Conservation (phyloP, 2,329 filamentous ascomycete genomes). For the Fusarium burgessii region DNA sequence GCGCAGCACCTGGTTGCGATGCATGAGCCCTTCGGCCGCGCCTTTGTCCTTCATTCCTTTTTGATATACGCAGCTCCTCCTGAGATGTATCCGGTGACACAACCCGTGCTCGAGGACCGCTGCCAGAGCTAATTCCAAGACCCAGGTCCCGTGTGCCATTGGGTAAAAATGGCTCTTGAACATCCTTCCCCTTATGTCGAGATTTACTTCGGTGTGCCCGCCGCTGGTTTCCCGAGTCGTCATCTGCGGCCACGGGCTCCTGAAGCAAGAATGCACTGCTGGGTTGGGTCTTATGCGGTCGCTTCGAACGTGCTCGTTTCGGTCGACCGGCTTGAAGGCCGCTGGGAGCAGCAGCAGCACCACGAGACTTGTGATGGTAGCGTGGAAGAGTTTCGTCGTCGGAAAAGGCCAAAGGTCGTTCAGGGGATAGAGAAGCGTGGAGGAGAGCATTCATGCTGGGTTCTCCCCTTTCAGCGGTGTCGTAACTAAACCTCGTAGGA, state of each 20-base stretch:
- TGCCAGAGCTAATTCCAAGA: constrained; percentile 35
- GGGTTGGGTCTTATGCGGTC: constrained; percentile 58
- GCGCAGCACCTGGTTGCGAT: constrained; percentile 42
- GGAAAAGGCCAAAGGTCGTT: constrained; percentile 46
- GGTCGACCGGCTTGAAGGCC: constrained; percentile 39
- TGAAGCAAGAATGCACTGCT: constrained; percentile 65
- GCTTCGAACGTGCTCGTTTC: constrained; percentile 44
- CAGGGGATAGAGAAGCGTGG: constrained; percentile 37
- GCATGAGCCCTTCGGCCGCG: constrained; percentile 30
- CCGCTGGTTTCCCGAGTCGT: constrained; percentile 49
- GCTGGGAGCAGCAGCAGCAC: constrained; percentile 25
- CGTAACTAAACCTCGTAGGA: constrained; percentile 46
- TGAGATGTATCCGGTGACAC: constrained; percentile 47
- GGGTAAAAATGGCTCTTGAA: constrained; percentile 26
- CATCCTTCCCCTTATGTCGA: constrained; percentile 39
- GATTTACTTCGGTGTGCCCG: constrained; percentile 43
- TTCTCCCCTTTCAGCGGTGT: constrained; percentile 41
- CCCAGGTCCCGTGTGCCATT: constrained; percentile 33
- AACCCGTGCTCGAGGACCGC: constrained; percentile 36
- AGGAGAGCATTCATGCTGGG: constrained; percentile 44
- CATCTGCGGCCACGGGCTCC: constrained; percentile 54
- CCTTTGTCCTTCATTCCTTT: constrained; percentile 34
- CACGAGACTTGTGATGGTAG: constrained; percentile 35
- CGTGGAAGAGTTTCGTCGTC: constrained; percentile 47
- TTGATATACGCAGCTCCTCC: constrained; percentile 42